Evolutionary conservation across 2,329 filamentous ascomycete genomes (phyloP), one percentile per base, ranked within the genome.

Genomic region (Karstenula rhodostoma): DNA sequence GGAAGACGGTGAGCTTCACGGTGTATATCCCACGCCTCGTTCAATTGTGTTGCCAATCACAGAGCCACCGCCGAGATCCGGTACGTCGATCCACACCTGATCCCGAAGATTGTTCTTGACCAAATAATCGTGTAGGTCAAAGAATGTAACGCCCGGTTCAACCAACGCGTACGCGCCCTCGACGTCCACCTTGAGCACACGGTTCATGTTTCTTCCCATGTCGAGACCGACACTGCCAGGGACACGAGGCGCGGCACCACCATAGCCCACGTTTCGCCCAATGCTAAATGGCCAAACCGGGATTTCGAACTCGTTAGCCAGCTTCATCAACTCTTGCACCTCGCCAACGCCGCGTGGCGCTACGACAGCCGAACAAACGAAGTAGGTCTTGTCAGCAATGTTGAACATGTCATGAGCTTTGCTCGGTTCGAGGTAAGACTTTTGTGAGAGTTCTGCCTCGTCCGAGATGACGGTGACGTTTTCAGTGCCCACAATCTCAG

Each of bases 71-170:
- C 72, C 73, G 13, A 75, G 60, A 57, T 74, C 73, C 4, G 74
- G 74, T 12, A 67, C 66, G 54, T 82, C 80, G 6, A 82, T 66
- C 81, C 81, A 83, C 10, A 83, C 64, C 53, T 62, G 63, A 23
- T 40, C 35, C 29, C 29, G 29, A 40, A 80, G 72, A 12, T 78
- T 76, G 68, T 73, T 58, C 47, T 78, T 71, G 32, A 77, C 68
- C 57, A 81, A 78, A 63, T 81, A 77, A 6, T 76, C 61, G 60
- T 83, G 82, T 2, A 84, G 71, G 47, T 82, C 78, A 27, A 74
- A 74, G 57, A 81, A 84, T 0, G 80, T 81, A 5, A 84, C 82
- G 6, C 82, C 82, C 0, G 79, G 80, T 78, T 81, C 79, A 17
- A 82, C 75, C 0, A 81, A 69, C 27, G 67, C 75, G 49, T 74